A percentile compares a stretch with the other conserved stretches of the same genome.
These are phyloP conservation scores for Chloranthus sessilifolius DNA, from an alignment of 164 flowering plant genomes.

Conservation along the genomic window DNA sequence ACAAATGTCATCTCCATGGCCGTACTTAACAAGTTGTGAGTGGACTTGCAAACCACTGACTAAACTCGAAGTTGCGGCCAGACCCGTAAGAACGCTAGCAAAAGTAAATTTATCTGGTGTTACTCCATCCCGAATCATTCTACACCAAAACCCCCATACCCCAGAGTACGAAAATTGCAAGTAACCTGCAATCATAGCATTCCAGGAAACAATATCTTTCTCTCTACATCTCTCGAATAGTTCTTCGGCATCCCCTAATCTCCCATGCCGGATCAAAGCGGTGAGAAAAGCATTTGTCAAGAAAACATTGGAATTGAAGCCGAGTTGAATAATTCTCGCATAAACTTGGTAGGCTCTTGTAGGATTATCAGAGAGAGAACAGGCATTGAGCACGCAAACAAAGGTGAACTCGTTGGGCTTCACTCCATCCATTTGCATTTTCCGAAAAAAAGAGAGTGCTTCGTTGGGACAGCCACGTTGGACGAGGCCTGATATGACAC, in stretches of 20 bases:
- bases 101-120: constrained; percentile 62
- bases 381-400: constrained; percentile 55
- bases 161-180: constrained; percentile 34
- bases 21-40: constrained; percentile 55
- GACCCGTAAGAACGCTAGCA: constrained; percentile 52
- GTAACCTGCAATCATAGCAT: constrained; percentile 64
- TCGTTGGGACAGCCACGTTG: constrained; percentile 29
- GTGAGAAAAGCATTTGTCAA: constrained; percentile 57
- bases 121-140: constrained; percentile 49
- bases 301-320: constrained; percentile 49
- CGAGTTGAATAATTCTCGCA: constrained; percentile 33
- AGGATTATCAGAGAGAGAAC: constrained; percentile 29
- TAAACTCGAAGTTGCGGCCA: constrained; percentile 40
- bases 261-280: constrained; percentile 41
- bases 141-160: constrained; percentile 50
- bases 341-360: constrained; percentile 36
- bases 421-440: constrained; percentile 34
- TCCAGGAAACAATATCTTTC: constrained; percentile 73
- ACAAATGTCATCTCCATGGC: constrained; percentile 58
- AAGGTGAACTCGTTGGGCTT: constrained; percentile 57
- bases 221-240: constrained; percentile 33
- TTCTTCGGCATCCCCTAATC: constrained; percentile 36
- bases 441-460: constrained; percentile 32
- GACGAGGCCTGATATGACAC: constrained; percentile 48
- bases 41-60: constrained; percentile 63